These are phyloP conservation scores for Dillenia suffruticosa DNA, from an alignment of 164 flowering plant species.

Conservation along the genomic window DNA sequence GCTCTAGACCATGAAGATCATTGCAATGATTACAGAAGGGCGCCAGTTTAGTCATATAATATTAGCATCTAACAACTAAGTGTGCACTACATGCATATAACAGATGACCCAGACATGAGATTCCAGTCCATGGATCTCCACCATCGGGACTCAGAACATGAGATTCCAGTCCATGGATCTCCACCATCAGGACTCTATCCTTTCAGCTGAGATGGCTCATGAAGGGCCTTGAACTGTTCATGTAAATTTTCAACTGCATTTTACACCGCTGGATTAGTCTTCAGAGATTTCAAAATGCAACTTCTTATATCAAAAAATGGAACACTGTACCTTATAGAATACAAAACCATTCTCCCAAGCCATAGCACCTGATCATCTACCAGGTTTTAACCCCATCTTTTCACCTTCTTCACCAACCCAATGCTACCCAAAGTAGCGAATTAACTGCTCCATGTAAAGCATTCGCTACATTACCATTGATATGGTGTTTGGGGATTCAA, in stretches of 20 bases:
- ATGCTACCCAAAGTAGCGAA: neutral
- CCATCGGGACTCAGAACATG: no score
- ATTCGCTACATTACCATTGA: no score
- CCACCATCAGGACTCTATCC: constrained; percentile 58
- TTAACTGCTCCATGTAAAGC: neutral
- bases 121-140: constrained; percentile 70
- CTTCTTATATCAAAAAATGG: no score
- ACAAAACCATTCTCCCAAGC: neutral
- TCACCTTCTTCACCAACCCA: neutral
- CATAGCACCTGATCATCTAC: neutral
- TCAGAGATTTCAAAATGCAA: no score
- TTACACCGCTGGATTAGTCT: neutral
- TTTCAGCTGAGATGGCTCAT: constrained; percentile 48
- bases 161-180: no score
- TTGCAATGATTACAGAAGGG: constrained; percentile 25
- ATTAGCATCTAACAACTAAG: neutral
- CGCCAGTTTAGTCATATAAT: neutral
- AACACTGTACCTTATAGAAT: no score
- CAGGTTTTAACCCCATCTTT: neutral
- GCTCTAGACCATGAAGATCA: constrained; percentile 45
- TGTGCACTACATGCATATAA: constrained; percentile 45
- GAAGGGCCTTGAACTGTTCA: constrained; percentile 49
- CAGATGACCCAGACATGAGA: constrained; percentile 61
- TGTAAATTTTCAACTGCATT: constrained; percentile 55
- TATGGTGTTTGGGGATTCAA: no score